These are phyloP conservation scores for Pichia sp. DNA, from an alignment of 1,139 yeast species.

Conservation along the genomic window DNA sequence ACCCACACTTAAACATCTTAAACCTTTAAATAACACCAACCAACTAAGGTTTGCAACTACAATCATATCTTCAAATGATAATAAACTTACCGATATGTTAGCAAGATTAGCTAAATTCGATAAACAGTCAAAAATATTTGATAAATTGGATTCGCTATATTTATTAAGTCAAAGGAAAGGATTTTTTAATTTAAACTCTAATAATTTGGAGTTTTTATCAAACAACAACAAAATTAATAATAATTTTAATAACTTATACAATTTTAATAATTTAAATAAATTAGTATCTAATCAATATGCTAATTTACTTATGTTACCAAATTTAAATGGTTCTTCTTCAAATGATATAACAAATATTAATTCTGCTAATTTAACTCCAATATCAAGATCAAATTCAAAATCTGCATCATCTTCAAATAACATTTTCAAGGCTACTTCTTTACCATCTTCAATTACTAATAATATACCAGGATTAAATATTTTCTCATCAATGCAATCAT, in stretches of 20 bases:
- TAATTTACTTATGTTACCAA: slow-evolving; percentile 19
- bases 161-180: slow-evolving; percentile 28
- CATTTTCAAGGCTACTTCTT: slow-evolving; percentile 5
- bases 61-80: slow-evolving; percentile 24
- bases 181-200: slow-evolving; percentile 24
- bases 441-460: slow-evolving; percentile 11
- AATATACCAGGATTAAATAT: slow-evolving; percentile 17
- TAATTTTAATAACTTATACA: slow-evolving; percentile 23
- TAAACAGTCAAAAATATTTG: slow-evolving; percentile 21
- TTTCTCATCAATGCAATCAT: slow-evolving; percentile 5
- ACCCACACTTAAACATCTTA: not conserved
- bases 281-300: slow-evolving; percentile 22
- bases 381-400: slow-evolving; percentile 6
- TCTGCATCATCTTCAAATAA: not conserved
- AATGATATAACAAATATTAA: not conserved
- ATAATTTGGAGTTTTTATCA: slow-evolving; percentile 26
- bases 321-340: not conserved
- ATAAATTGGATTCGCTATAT: slow-evolving; percentile 26
- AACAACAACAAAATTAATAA: slow-evolving; percentile 21
- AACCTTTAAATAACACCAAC: not conserved
- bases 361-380: slow-evolving; percentile 11
- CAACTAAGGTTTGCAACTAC: slow-evolving; percentile 22
- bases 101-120: slow-evolving; percentile 26
- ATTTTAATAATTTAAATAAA: slow-evolving; percentile 23
- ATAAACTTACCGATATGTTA: slow-evolving; percentile 21